These are phyloP conservation scores for Alisma plantagoaquatica DNA, from an alignment of 106 monocot species.

Conservation along the genomic window DNA sequence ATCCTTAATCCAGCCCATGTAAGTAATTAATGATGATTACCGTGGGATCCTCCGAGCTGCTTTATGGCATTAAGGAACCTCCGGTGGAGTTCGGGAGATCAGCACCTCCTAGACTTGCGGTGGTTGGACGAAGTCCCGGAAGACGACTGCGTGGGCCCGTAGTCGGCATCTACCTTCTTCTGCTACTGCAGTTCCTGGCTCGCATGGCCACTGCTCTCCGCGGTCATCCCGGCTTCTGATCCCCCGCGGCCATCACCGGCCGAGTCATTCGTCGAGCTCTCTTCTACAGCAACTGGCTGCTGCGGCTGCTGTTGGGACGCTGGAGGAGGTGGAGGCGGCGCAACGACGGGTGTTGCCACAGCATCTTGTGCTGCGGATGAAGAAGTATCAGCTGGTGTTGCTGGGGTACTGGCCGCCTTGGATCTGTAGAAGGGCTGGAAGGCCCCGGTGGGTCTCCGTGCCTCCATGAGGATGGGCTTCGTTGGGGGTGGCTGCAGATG, in stretches of 20 bases:
- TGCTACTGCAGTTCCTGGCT: too few relatives aligned
- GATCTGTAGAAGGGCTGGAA: slow-evolving; percentile 59
- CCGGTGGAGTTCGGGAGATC: slow-evolving; percentile 76
- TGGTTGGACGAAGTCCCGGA: too few relatives aligned
- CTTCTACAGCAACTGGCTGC: not conserved
- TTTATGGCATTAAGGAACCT: slow-evolving; percentile 64
- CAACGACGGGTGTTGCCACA: too few relatives aligned
- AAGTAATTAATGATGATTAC: too few relatives aligned
- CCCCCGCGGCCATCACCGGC: slow-evolving; percentile 12
- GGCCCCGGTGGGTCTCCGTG: slow-evolving; percentile 30
- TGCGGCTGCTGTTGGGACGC: not conserved
- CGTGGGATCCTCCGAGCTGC: slow-evolving; percentile 67
- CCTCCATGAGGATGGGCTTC: slow-evolving; percentile 38
- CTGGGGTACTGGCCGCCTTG: slow-evolving; percentile 13
- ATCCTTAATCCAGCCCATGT: too few relatives aligned
- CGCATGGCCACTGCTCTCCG: slow-evolving; percentile 17
- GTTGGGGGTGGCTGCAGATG: too few relatives aligned
- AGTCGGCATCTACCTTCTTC: too few relatives aligned
- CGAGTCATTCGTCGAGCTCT: slow-evolving; percentile 15
- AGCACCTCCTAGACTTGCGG: slow-evolving; percentile 58
- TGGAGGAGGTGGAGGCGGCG: too few relatives aligned
- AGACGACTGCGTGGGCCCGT: too few relatives aligned
- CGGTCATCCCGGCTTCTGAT: not conserved
- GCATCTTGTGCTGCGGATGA: not conserved
- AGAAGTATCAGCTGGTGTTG: too few relatives aligned